Evolutionary conservation across 2,329 filamentous ascomycete genomes (phyloP).

Genomic region (Cercospora sesami): DNA sequence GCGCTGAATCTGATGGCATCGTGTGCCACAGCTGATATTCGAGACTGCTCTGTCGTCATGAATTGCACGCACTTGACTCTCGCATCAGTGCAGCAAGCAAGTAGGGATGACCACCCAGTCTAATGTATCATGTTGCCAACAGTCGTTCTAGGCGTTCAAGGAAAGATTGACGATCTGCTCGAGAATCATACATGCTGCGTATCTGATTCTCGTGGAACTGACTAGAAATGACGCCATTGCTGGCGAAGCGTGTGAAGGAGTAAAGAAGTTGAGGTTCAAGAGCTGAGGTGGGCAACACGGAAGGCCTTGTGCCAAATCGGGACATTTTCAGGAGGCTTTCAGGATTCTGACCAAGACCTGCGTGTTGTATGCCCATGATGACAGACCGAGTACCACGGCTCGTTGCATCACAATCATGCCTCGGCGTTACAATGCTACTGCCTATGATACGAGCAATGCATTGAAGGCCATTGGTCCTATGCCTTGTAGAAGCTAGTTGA

Average conservation of each 20-base stretch:
- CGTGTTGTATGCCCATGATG: background rate
- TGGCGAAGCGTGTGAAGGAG: background rate
- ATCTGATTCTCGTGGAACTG: background rate
- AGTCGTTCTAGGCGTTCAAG: background rate
- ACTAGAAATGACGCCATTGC: background rate
- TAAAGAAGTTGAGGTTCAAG: background rate
- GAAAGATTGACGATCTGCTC: background rate
- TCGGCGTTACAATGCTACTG: background rate
- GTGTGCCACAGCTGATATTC: background rate
- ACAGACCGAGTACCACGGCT: conserved; percentile 4
- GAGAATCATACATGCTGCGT: background rate
- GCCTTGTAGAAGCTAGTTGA: background rate
- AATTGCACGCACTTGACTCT: background rate
- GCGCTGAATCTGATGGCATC: background rate
- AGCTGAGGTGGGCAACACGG: background rate
- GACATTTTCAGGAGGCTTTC: background rate
- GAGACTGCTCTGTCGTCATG: background rate
- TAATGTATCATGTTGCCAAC: background rate
- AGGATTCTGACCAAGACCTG: background rate
- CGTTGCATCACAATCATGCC: background rate
- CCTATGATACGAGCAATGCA: background rate
- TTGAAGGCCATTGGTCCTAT: background rate
- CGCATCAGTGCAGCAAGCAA: background rate
- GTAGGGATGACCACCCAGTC: background rate
- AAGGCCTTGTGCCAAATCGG: background rate